Evolutionary conservation across 31 red algal genomes (phyloP), one percentile per base, ranked within the genome.

Genomic region (Pterothamnion heteromorphum): DNA sequence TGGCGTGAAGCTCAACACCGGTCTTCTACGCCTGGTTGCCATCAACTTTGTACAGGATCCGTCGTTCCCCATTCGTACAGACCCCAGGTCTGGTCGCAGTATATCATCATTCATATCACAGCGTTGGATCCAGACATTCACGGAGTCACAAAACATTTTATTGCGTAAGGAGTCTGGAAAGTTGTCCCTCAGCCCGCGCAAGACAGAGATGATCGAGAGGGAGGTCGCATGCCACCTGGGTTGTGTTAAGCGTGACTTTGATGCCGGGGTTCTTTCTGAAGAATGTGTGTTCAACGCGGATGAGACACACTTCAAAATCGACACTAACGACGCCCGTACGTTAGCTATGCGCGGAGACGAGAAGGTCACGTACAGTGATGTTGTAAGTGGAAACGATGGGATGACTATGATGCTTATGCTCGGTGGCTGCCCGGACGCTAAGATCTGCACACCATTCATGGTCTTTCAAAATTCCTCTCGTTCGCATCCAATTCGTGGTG

Each of bases 401-500:
- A 88, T 88, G 2, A 93, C 92, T 21, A 93, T 93, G 92, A 89
- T 93, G 83, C 0, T 93, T 3, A 41, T 38, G 2, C 41, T 93
- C 2, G 3, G 2, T 89, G 0, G 85, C 2, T 51, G 92, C 35
- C 44, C 28, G 1, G 2, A 87, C 1, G 92, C 82, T 27, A 9
- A 33, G 1, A 14, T 88, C 1, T 37, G 81, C 30, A 43, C 44
- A 14, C 43, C 44, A 21, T 44, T 93, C n/a, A 2, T 93, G 1
- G 1, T 93, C 2, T 93, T 80, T 28, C 35, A 93, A 74, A 93
- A 93, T 74, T 27, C 5, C 2, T 23, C 39, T 20, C 0, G 3
- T 2, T 44, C 24, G 3, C 89, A 93, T 39, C 84, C 82, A 3
- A 93, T 93, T 31, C 83, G 84, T 14, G 92, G 92, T 0, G 28